A percentile compares a stretch with the other conserved stretches of the same genome.
Conservation (phyloP, 768 basidiomycete genomes). For the Suillus bovinus region DNA sequence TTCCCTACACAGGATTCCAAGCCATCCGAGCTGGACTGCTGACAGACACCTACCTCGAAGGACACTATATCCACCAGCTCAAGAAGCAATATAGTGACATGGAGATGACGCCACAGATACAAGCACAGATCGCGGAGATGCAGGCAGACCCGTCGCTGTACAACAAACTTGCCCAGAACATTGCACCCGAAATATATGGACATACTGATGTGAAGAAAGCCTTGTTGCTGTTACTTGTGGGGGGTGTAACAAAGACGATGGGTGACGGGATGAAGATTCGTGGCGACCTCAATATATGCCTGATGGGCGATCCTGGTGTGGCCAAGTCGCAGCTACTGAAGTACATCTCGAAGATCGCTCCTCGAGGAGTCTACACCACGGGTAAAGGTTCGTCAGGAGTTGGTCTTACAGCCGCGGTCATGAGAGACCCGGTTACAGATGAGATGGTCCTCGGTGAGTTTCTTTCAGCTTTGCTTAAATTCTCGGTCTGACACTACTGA, state of each 20-base stretch:
- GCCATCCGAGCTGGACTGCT: slow-evolving; percentile 95
- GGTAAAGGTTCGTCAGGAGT: slow-evolving; percentile 99
- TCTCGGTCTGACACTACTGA: slow-evolving; percentile 20
- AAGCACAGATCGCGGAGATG: slow-evolving; percentile 65
- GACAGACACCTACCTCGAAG: slow-evolving; percentile 96
- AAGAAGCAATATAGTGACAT: slow-evolving; percentile 98
- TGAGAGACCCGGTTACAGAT: slow-evolving; percentile 98
- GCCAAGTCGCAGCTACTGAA: slow-evolving; percentile 97
- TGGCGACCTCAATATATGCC: slow-evolving; percentile 94
- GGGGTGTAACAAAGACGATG: slow-evolving; percentile 93
- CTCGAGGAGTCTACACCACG: slow-evolving; percentile 96
- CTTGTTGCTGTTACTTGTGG: slow-evolving; percentile 85
- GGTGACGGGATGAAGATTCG: slow-evolving; percentile 99
- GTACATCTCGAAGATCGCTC: slow-evolving; percentile 98
- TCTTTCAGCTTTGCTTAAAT: background rate
- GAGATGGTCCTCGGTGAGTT: slow-evolving; percentile 96
- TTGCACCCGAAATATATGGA: slow-evolving; percentile 98
- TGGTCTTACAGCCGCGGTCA: slow-evolving; percentile 97
- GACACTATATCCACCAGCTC: slow-evolving; percentile 86
- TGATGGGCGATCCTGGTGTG: slow-evolving; percentile 99
- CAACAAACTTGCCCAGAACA: slow-evolving; percentile 84
- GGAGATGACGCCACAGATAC: slow-evolving; percentile 87
- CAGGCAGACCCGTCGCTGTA: slow-evolving; percentile 80
- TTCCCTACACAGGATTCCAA: slow-evolving; percentile 97
- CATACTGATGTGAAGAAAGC: slow-evolving; percentile 98